Evolutionary conservation across 768 basidiomycete species (phyloP).

Genomic region (Nidularia pulvinata): DNA sequence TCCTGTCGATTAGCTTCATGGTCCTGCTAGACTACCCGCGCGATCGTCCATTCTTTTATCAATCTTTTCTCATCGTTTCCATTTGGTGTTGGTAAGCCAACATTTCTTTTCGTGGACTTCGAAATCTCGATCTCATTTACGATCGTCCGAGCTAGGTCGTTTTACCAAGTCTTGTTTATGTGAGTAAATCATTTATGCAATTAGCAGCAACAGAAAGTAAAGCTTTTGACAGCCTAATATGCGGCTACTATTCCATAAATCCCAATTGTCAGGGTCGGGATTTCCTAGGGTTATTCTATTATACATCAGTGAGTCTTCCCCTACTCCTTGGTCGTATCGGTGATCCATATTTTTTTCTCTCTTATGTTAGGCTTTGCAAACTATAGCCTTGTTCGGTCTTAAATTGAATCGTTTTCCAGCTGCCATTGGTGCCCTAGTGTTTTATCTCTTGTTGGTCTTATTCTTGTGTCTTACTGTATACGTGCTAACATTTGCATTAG

Average conservation of each 20-base stretch:
- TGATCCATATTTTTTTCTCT: neutral
- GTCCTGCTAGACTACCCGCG: conserved; percentile 76
- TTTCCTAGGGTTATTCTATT: conserved; percentile 48
- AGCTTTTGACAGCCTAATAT: conserved; percentile 26
- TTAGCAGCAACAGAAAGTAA: neutral
- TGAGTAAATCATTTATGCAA: conserved; percentile 18
- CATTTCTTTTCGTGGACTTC: neutral
- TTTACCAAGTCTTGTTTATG: conserved; percentile 62
- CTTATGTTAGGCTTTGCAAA: conserved; percentile 45
- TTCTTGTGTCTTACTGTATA: neutral
- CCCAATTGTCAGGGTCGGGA: conserved; percentile 36
- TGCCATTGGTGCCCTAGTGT: conserved; percentile 50
- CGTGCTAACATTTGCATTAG: conserved; percentile 12
- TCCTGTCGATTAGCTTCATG: conserved; percentile 52
- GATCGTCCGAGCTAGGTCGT: conserved; percentile 33
- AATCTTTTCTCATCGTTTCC: conserved; percentile 53
- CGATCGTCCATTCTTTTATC: conserved; percentile 57
- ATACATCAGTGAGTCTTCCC: conserved; percentile 47
- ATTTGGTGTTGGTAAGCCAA: conserved; percentile 62
- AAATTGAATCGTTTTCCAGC: conserved; percentile 69
- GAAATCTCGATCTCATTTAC: conserved; percentile 5
- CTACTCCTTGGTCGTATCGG: no score
- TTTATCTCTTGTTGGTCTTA: conserved; percentile 47
- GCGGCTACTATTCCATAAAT: conserved; percentile 33
- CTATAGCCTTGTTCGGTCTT: conserved; percentile 72